A percentile compares a stretch with the other conserved stretches of the same genome.
These are phyloP conservation scores for Geotrichum phurueaensis DNA, from an alignment of 1,139 yeast species.

Conservation along the genomic window DNA sequence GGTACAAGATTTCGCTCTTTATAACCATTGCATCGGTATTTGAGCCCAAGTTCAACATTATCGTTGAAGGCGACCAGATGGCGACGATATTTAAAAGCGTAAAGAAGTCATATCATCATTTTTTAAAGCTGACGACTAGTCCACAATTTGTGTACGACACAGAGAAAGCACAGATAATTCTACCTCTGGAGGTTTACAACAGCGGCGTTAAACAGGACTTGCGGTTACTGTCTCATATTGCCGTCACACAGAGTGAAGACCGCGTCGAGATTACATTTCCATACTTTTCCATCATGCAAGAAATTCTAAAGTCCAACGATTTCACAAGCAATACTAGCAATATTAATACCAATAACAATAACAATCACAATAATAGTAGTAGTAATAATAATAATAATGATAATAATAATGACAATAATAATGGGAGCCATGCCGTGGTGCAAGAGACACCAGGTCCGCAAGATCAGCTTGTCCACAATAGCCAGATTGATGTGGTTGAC, in stretches of 20 bases:
- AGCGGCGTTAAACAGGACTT: not conserved
- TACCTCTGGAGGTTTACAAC: not conserved
- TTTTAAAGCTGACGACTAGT: not conserved
- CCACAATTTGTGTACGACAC: not conserved
- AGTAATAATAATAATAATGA: not conserved
- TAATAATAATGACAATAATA: not conserved
- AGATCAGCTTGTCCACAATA: not conserved
- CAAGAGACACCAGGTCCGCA: not conserved
- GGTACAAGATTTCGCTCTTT: not conserved
- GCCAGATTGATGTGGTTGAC: not conserved
- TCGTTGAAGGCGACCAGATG: not conserved
- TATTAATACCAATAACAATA: not conserved
- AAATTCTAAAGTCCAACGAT: not conserved
- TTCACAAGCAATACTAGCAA: not conserved
- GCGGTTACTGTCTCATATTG: not conserved
- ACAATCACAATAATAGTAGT: not conserved
- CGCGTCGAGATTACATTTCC: not conserved
- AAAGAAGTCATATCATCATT: not conserved
- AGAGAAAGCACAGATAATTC: not conserved
- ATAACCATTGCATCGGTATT: not conserved
- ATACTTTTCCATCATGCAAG: not conserved
- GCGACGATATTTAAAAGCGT: not conserved
- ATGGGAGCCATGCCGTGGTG: not conserved
- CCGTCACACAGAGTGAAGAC: not conserved
- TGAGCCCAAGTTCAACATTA: not conserved